These are phyloP conservation scores for Pseudohyphozyma bogoriensis DNA, from an alignment of 768 basidiomycete species.

Conservation along the genomic window DNA sequence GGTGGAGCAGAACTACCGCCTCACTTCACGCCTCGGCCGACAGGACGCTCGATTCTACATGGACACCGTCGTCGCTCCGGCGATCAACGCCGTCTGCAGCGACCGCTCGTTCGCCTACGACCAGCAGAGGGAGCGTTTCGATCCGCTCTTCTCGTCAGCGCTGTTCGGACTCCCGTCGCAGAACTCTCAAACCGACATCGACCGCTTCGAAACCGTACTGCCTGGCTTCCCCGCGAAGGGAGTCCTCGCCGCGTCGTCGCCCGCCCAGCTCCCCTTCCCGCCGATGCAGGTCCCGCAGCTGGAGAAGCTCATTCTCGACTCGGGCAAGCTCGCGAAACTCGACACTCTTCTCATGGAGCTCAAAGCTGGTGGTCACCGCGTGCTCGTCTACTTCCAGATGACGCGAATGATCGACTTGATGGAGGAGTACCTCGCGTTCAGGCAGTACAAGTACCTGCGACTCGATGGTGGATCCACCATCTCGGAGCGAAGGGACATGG, in stretches of 20 bases:
- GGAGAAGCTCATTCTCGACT: constrained; percentile 89
- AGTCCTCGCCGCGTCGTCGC: constrained; percentile 55
- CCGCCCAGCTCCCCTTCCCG: constrained; percentile 64
- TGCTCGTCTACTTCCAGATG: constrained; percentile 98
- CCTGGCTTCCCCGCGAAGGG: constrained; percentile 60
- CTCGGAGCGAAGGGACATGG: constrained; percentile 96
- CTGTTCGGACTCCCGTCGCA: constrained; percentile 73
- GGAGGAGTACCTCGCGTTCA: constrained; percentile 94
- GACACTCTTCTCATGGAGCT: constrained; percentile 83
- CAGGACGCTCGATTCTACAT: constrained; percentile 72
- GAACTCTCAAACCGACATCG: constrained; percentile 48
- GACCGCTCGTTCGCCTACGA: constrained; percentile 63
- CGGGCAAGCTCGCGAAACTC: constrained; percentile 84
- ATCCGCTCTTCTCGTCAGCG: constrained; percentile 62
- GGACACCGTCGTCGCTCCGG: constrained; percentile 75
- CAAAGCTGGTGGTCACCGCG: constrained; percentile 84
- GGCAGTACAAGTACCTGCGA: constrained; percentile 47
- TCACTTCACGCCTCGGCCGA: constrained; percentile 68
- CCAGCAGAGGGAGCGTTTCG: constrained; percentile 51
- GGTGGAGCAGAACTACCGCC: constrained; percentile 58
- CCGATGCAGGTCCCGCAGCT: constrained; percentile 89
- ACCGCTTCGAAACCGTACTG: constrained; percentile 44
- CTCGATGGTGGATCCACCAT: constrained; percentile 62
- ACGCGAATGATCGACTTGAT: constrained; percentile 99
- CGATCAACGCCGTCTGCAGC: constrained; percentile 58